Conservation (phyloP, 2,329 filamentous ascomycete genomes). For the Alternaria sp. region DNA sequence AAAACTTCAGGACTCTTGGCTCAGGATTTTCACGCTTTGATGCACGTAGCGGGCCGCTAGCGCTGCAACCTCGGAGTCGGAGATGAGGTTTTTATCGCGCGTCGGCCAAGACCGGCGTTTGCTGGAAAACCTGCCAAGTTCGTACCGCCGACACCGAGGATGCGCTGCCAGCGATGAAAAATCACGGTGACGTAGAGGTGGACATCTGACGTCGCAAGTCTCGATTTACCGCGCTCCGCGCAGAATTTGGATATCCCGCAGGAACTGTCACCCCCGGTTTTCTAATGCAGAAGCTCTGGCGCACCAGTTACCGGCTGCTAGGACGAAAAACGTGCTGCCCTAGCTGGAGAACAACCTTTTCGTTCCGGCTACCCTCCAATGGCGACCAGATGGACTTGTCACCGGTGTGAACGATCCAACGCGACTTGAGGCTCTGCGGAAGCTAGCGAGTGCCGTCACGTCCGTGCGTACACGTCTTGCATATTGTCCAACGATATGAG, state of each 20-base stretch:
- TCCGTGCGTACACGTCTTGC: constrained; percentile 3
- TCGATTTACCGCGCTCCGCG: background rate
- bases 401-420: constrained; percentile 1
- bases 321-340: background rate
- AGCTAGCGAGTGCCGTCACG: background rate
- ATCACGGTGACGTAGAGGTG: background rate
- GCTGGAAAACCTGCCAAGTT: background rate
- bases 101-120: constrained; percentile 33
- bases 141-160: background rate
- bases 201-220: background rate
- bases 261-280: background rate
- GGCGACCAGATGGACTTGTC: background rate
- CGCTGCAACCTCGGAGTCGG: constrained; percentile 28
- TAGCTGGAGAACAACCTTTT: background rate
- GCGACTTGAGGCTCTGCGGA: constrained; percentile 14
- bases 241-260: background rate
- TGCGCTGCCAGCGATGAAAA: background rate
- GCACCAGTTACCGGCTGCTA: background rate
- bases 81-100: constrained; percentile 16
- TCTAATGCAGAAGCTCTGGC: constrained; percentile 3
- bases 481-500: constrained; percentile 2
- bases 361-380: background rate
- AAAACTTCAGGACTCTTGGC: constrained; percentile 22
- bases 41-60: constrained; percentile 26
- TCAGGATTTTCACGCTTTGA: constrained; percentile 19